A percentile compares a stretch with the other conserved stretches of the same genome.
phyloP scores from a whole-genome alignment of 345 rosid genomes.

The Rhodamnia argentea region DNA sequence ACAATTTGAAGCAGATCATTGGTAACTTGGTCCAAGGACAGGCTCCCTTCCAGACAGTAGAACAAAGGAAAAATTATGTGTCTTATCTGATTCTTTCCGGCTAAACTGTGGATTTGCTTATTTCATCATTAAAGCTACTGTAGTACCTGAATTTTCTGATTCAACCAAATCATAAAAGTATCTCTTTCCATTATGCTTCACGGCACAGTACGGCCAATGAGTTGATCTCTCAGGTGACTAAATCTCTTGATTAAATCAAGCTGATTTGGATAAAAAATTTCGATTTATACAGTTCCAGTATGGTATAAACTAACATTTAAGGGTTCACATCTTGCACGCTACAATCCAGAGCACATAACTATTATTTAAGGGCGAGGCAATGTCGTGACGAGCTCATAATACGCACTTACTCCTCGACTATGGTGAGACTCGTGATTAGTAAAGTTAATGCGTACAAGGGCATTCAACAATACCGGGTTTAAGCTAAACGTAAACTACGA shows the following conservation, averaged over 20 bases:
- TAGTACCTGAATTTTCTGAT: neutral
- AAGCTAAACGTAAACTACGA: neutral
- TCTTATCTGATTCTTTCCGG: neutral
- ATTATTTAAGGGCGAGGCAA: neutral
- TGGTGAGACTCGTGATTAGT: neutral
- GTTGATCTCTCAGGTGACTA: neutral
- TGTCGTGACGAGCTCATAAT: neutral
- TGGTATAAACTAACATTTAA: neutral
- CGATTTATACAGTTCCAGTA: neutral
- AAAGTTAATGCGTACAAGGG: neutral
- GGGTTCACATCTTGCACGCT: neutral
- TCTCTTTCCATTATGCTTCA: neutral
- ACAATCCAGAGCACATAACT: neutral
- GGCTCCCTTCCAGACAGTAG: neutral
- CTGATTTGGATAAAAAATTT: neutral
- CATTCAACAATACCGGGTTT: neutral
- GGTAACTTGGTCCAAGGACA: neutral
- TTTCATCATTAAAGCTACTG: neutral
- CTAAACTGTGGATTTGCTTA: neutral
- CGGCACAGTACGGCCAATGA: neutral
- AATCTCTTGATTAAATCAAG: neutral
- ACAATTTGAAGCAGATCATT: neutral
- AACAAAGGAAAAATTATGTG: neutral
- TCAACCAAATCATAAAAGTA: neutral
- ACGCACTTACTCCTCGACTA: neutral